Evolutionary conservation across 176 grass and related monocot species (phyloP).

Genomic region (Hordeum marinum): DNA sequence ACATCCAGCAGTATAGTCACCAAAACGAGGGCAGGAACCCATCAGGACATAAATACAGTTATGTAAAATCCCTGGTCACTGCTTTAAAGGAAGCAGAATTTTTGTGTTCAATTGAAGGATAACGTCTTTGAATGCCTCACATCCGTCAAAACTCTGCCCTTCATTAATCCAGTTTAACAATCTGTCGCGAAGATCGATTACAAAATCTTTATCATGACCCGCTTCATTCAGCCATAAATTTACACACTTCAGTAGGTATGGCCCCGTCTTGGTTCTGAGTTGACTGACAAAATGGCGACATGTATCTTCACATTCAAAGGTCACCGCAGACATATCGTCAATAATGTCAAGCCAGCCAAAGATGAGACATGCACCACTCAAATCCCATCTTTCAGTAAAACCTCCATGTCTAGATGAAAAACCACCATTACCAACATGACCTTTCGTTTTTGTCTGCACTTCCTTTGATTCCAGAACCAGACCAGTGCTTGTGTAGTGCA

Average conservation of each 20-base stretch:
- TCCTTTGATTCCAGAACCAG: conserved; percentile 39
- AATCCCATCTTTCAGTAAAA: conserved; percentile 35
- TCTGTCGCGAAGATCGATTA: conserved; percentile 54
- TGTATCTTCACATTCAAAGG: conserved; percentile 62
- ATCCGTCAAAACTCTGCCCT: conserved; percentile 31
- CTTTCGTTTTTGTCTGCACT: conserved; percentile 19
- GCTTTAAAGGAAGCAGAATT: neutral
- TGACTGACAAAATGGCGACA: conserved; percentile 42
- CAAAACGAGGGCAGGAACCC: neutral
- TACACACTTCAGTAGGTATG: conserved; percentile 66
- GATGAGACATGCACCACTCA: conserved; percentile 51
- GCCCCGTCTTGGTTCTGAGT: conserved; percentile 43
- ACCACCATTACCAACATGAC: conserved; percentile 2
- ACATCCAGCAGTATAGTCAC: neutral
- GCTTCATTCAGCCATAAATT: conserved; percentile 29
- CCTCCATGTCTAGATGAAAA: conserved; percentile 2
- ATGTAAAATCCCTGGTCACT: neutral
- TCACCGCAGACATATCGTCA: conserved; percentile 51
- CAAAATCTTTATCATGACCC: conserved; percentile 31
- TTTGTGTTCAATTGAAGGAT: conserved; percentile 37
- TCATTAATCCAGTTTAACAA: conserved; percentile 55
- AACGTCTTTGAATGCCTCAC: conserved; percentile 55
- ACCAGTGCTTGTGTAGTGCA: conserved; percentile 55
- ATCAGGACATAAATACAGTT: neutral
- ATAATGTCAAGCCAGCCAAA: conserved; percentile 61